A percentile compares a stretch with the other conserved stretches of the same genome.
phyloP scores from a whole-genome alignment of 2,329 filamentous ascomycete species.

The Acrocalymma vagum region DNA sequence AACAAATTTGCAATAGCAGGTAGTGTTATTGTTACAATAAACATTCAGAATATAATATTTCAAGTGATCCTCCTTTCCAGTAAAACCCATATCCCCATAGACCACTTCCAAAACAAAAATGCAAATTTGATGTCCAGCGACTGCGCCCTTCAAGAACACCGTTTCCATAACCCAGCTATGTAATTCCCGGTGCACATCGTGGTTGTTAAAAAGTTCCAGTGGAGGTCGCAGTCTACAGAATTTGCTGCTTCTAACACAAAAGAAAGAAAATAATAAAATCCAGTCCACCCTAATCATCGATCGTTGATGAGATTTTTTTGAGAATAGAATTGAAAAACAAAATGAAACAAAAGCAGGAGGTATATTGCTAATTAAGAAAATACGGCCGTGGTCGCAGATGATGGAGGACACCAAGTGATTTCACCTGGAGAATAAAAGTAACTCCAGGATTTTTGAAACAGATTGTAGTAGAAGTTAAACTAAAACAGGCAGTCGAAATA shows the following conservation, averaged over 20 bases:
- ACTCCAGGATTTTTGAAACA: too few relatives aligned
- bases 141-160: slow-evolving; percentile 30
- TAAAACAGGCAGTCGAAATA: too few relatives aligned
- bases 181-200: too few relatives aligned
- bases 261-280: slow-evolving; percentile 8
- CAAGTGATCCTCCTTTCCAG: too few relatives aligned
- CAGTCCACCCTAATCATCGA: slow-evolving; percentile 20
- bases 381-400: slow-evolving; percentile 26
- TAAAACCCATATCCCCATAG: too few relatives aligned
- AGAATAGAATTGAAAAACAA: slow-evolving; percentile 16
- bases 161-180: slow-evolving; percentile 35
- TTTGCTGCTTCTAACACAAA: slow-evolving; percentile 9
- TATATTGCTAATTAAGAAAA: slow-evolving; percentile 40
- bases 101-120: slow-evolving; percentile 4
- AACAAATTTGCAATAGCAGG: too few relatives aligned
- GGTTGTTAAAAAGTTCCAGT: slow-evolving; percentile 10
- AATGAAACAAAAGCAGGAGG: slow-evolving; percentile 28
- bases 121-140: slow-evolving; percentile 10
- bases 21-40: too few relatives aligned
- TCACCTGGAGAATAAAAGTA: slow-evolving; percentile 14
- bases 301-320: slow-evolving; percentile 24
- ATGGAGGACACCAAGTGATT: slow-evolving; percentile 8
- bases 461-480: slow-evolving; percentile 19
- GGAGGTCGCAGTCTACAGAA: slow-evolving; percentile 33
- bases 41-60: too few relatives aligned